Conservation (phyloP, 1,284 basidiomycete species). For the Phaffia rhodozyma region DNA sequence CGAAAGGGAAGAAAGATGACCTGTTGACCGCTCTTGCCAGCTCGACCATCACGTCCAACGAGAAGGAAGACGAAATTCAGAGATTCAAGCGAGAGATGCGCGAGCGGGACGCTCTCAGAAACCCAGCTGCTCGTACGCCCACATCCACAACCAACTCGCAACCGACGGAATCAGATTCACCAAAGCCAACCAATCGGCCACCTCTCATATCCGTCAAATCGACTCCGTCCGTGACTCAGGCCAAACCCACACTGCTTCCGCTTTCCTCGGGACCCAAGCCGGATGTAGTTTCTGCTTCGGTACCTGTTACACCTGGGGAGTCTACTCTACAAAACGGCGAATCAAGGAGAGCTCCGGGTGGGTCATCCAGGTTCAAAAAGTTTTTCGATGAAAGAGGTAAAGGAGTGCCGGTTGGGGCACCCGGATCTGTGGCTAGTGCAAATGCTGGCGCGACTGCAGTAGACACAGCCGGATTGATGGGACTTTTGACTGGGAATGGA, state of each 20-base stretch:
- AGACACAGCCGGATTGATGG: not conserved
- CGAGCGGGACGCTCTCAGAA: conserved; percentile 7
- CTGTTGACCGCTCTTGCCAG: not conserved
- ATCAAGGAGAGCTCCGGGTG: not conserved
- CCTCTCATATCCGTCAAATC: too few species aligned
- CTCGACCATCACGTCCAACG: not conserved
- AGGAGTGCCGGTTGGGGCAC: not conserved
- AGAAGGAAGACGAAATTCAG: conserved; percentile 15
- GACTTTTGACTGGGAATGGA: too few species aligned
- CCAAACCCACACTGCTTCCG: not conserved
- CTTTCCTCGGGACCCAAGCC: not conserved
- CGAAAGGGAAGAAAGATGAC: not conserved
- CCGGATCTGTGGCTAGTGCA: not conserved
- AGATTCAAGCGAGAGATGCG: conserved; percentile 18
- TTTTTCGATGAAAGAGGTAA: conserved; percentile 8
- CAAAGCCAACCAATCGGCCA: too few species aligned
- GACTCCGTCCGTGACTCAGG: too few species aligned
- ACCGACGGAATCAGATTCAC: too few species aligned
- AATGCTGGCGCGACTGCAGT: not conserved
- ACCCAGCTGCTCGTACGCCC: not conserved
- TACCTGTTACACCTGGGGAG: not conserved
- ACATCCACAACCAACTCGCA: not conserved
- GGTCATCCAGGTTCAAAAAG: conserved; percentile 9
- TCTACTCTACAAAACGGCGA: not conserved
- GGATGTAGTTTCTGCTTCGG: not conserved